Conservation (phyloP, 805 yeast genomes). For the Lachancea nothofagi region DNA sequence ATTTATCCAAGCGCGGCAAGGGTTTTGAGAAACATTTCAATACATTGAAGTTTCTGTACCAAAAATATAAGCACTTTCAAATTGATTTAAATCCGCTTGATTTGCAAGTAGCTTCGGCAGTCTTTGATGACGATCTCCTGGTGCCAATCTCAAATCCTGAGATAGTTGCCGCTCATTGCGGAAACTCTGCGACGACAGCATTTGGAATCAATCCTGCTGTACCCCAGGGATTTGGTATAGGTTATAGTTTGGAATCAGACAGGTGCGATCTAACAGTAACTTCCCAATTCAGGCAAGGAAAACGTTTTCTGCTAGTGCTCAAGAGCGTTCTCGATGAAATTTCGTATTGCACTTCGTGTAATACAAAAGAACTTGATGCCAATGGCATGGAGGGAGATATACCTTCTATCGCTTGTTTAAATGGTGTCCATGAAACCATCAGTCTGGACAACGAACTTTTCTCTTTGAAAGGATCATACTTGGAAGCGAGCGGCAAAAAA, state of each 20-base stretch:
- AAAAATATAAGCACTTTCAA: constrained; percentile 36
- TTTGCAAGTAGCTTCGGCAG: constrained; percentile 36
- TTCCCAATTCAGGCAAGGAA: constrained; percentile 82
- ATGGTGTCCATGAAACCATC: background rate
- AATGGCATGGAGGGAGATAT: constrained; percentile 12
- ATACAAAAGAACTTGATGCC: constrained; percentile 4
- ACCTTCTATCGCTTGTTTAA: background rate
- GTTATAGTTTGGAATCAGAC: constrained; percentile 80
- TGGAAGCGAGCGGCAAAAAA: constrained; percentile 10
- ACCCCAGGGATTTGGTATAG: constrained; percentile 88
- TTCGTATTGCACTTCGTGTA: background rate
- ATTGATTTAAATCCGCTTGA: constrained; percentile 21
- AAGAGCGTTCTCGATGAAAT: constrained; percentile 62
- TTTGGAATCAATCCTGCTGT: constrained; percentile 90
- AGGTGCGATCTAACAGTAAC: constrained; percentile 76
- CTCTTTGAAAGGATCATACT: no score
- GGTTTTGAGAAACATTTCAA: constrained; percentile 73
- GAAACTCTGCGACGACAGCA: constrained; percentile 78
- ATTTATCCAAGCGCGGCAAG: constrained; percentile 49
- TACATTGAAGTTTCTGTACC: constrained; percentile 53
- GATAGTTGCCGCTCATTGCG: constrained; percentile 68
- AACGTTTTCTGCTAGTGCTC: constrained; percentile 68
- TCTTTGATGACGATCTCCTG: constrained; percentile 39
- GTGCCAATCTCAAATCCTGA: constrained; percentile 39
- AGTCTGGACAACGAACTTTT: no score